Conservation (phyloP, 306 rosid genomes). For the Sicyos baderoa region DNA sequence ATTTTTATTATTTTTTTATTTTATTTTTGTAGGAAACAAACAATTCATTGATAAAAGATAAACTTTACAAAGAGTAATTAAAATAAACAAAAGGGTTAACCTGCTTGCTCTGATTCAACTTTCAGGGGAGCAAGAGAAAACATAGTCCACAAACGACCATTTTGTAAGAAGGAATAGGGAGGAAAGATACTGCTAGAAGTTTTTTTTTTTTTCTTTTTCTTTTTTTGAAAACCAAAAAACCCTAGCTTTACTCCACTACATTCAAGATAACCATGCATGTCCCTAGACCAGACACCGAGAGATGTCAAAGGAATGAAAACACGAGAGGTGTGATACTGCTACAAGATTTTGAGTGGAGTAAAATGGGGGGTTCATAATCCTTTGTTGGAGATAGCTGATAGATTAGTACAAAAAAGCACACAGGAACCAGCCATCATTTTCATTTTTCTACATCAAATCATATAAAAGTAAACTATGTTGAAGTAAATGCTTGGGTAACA, state of each 20-base stretch:
- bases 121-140: neutral
- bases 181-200: neutral
- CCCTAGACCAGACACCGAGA: no score
- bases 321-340: no score
- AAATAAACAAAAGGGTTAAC: neutral
- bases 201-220: no score
- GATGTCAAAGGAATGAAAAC: no score
- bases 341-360: neutral
- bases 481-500: neutral
- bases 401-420: neutral
- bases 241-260: no score
- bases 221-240: no score
- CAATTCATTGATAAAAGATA: no score
- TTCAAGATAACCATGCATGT: no score
- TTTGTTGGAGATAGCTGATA: neutral
- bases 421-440: neutral
- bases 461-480: neutral
- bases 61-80: neutral
- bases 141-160: neutral
- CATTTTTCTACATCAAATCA: slow-evolving; percentile 1
- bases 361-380: neutral
- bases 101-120: neutral
- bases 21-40: no score
- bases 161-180: neutral
- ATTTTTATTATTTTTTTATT: no score